Conservation (phyloP, 2,329 filamentous ascomycete genomes). For the Whalleya microplaca region DNA sequence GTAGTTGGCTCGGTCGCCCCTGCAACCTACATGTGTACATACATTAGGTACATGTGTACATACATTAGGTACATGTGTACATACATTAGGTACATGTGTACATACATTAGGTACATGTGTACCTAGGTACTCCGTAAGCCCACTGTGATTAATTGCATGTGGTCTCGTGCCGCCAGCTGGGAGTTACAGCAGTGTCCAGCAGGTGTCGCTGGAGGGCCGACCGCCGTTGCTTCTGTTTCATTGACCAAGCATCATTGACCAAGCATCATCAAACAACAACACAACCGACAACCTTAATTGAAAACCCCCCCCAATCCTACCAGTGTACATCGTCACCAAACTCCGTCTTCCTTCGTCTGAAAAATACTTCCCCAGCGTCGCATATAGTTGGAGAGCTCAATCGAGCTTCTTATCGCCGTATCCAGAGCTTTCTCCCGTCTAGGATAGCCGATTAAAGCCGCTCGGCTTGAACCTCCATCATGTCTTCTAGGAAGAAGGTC, state of each 20-base stretch:
- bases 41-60: too few relatives aligned
- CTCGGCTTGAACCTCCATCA: conserved; percentile 44
- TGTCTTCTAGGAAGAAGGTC: conserved; percentile 88
- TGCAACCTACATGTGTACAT: too few relatives aligned
- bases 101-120: too few relatives aligned
- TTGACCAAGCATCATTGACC: neutral
- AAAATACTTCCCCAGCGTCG: neutral
- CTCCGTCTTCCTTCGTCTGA: neutral
- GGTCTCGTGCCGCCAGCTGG: neutral
- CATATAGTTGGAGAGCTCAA: conserved; percentile 1
- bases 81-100: too few relatives aligned
- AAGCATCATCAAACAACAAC: conserved; percentile 5
- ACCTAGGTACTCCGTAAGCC: too few relatives aligned
- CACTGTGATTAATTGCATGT: neutral
- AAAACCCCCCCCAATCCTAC: neutral
- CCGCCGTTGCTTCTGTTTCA: conserved; percentile 3
- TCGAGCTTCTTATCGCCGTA: conserved; percentile 1
- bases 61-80: too few relatives aligned
- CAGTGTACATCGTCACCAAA: conserved; percentile 5
- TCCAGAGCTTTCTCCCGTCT: neutral
- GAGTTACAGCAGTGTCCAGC: neutral
- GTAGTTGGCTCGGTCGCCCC: neutral
- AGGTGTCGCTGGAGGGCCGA: neutral
- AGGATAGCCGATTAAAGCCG: conserved; percentile 7
- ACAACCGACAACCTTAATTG: conserved; percentile 1